A percentile compares a stretch with the other conserved stretches of the same genome.
phyloP scores from a whole-genome alignment of 371 early-diverging fungal genomes.

The Nosema muscidifuracis region DNA sequence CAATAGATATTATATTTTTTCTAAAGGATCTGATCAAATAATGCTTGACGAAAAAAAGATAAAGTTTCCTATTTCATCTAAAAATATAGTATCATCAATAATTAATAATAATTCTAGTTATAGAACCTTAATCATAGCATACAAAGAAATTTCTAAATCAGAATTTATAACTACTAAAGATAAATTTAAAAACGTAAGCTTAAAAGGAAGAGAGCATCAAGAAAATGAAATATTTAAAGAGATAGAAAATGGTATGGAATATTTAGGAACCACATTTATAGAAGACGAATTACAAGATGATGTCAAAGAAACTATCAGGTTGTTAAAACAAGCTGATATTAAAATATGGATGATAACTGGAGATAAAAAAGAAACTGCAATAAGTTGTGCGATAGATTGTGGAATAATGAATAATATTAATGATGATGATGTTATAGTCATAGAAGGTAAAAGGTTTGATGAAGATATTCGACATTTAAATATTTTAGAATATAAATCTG shows the following conservation, averaged over 20 bases:
- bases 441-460: slow-evolving; percentile 29
- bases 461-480: slow-evolving; percentile 61
- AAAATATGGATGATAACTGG: slow-evolving; percentile 99
- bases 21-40: slow-evolving; percentile 83
- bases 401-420: slow-evolving; percentile 36
- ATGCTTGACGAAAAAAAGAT: slow-evolving; percentile 34
- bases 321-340: slow-evolving; percentile 83
- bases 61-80: not conserved
- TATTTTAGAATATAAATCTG: slow-evolving; percentile 37
- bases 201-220: slow-evolving; percentile 65
- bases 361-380: slow-evolving; percentile 98
- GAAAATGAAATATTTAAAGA: slow-evolving; percentile 69
- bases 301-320: slow-evolving; percentile 80
- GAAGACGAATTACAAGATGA: slow-evolving; percentile 94
- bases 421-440: slow-evolving; percentile 1
- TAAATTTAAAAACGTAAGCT: slow-evolving; percentile 61
- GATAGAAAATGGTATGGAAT: slow-evolving; percentile 71
- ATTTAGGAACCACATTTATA: slow-evolving; percentile 91
- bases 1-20: slow-evolving; percentile 58
- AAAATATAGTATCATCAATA: not conserved
- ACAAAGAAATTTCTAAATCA: slow-evolving; percentile 67
- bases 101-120: slow-evolving; percentile 72
- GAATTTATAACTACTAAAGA: slow-evolving; percentile 68
- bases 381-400: slow-evolving; percentile 65
- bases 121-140: slow-evolving; percentile 77